Evolutionary conservation across 257 asterid species (phyloP).

Genomic region (Solanum ahanhuiri): DNA sequence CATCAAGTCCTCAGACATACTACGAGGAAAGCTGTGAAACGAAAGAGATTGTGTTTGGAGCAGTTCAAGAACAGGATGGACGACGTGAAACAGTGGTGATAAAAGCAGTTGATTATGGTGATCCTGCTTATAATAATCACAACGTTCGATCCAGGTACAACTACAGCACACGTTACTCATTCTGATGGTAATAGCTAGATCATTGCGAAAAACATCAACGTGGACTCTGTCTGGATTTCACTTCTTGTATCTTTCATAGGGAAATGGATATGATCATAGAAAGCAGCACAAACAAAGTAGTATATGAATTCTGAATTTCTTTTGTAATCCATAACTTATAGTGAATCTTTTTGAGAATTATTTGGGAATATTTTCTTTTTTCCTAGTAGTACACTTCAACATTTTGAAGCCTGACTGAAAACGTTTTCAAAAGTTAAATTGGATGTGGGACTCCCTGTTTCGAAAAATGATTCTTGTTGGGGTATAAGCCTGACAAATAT

Average conservation of each 20-base stretch:
- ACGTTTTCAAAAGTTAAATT: too few species aligned
- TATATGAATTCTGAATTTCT: background rate
- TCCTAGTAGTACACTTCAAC: background rate
- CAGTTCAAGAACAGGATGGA: slow-evolving; percentile 80
- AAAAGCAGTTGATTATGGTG: slow-evolving; percentile 66
- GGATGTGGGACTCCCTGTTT: too few species aligned
- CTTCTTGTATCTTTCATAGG: background rate
- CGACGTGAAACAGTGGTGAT: slow-evolving; percentile 75
- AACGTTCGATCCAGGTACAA: slow-evolving; percentile 65
- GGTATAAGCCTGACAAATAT: too few species aligned
- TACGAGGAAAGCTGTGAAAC: slow-evolving; percentile 52
- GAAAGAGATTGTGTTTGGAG: slow-evolving; percentile 88
- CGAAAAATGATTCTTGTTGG: too few species aligned
- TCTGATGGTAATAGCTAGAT: slow-evolving; percentile 7
- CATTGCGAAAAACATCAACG: background rate
- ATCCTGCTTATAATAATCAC: slow-evolving; percentile 33
- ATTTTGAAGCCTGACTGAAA: background rate
- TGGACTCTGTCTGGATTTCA: background rate
- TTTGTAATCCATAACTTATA: background rate
- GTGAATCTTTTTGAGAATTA: background rate
- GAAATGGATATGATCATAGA: background rate
- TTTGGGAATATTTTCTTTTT: background rate
- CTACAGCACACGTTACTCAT: slow-evolving; percentile 52
- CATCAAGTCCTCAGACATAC: slow-evolving; percentile 50
- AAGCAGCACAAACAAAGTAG: background rate